Conservation (phyloP, 1,139 yeast species). For the Entelexis paramagnoliae region DNA sequence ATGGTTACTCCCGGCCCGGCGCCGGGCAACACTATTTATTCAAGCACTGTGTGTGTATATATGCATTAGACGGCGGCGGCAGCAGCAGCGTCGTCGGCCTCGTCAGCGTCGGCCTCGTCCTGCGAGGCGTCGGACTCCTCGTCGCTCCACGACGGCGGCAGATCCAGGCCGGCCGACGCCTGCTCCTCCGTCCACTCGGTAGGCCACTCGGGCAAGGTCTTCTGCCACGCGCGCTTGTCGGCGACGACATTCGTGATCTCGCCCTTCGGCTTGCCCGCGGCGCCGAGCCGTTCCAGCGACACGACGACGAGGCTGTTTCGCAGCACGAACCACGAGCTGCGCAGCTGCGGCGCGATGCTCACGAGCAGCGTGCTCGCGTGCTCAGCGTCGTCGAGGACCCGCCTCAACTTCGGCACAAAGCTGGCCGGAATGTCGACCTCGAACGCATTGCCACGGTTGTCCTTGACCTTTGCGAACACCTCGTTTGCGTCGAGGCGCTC, state of each 20-base stretch:
- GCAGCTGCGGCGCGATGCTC: slow-evolving; percentile 32
- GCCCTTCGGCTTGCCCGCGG: slow-evolving; percentile 29
- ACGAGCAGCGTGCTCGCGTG: slow-evolving; percentile 25
- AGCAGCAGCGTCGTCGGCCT: too few species aligned
- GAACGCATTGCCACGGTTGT: slow-evolving; percentile 31
- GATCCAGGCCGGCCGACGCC: slow-evolving; percentile 18
- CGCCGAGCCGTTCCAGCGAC: slow-evolving; percentile 22
- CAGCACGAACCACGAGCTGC: slow-evolving; percentile 33
- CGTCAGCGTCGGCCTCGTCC: not conserved
- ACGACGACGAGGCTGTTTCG: slow-evolving; percentile 34
- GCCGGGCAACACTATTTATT: too few species aligned
- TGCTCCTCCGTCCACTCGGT: slow-evolving; percentile 27
- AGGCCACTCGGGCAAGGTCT: slow-evolving; percentile 32
- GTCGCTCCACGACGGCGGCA: slow-evolving; percentile 23
- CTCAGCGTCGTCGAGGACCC: slow-evolving; percentile 14
- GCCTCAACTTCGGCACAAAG: slow-evolving; percentile 19
- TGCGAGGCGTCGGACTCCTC: slow-evolving; percentile 8
- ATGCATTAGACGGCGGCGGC: too few species aligned
- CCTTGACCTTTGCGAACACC: slow-evolving; percentile 29
- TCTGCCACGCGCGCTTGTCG: slow-evolving; percentile 32
- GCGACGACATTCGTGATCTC: slow-evolving; percentile 33
- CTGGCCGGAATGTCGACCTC: slow-evolving; percentile 28
- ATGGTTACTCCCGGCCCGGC: too few species aligned
- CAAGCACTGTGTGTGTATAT: too few species aligned
- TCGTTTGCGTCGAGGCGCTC: slow-evolving; percentile 27